These are phyloP conservation scores for Pochonia chlamydosporia DNA, from an alignment of 2,329 filamentous ascomycete genomes.

Conservation along the genomic window DNA sequence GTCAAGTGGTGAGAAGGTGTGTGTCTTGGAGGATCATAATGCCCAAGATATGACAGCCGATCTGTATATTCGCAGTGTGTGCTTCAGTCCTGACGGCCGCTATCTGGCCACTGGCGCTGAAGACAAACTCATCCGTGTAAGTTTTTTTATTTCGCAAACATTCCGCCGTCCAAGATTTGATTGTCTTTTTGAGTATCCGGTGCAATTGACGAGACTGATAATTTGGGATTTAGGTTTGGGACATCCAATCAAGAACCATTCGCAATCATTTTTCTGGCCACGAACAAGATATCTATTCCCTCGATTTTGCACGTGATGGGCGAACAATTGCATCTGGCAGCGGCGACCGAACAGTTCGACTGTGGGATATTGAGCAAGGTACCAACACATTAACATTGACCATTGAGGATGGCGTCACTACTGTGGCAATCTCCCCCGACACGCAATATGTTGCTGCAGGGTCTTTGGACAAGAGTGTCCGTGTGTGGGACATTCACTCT, in stretches of 20 bases:
- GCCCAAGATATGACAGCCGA: slow-evolving; percentile 78
- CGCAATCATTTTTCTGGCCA: slow-evolving; percentile 93
- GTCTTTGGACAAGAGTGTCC: slow-evolving; percentile 93
- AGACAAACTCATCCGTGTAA: slow-evolving; percentile 91
- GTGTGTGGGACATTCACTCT: slow-evolving; percentile 88
- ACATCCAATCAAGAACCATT: slow-evolving; percentile 77
- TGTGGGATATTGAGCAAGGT: slow-evolving; percentile 91
- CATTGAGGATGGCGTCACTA: slow-evolving; percentile 96
- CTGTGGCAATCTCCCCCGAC: slow-evolving; percentile 93
- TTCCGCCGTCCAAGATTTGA: background rate
- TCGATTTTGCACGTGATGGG: slow-evolving; percentile 91
- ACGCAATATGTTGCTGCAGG: slow-evolving; percentile 91
- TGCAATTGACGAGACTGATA: background rate
- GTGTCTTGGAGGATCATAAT: slow-evolving; percentile 81
- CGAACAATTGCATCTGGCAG: slow-evolving; percentile 93
- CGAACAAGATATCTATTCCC: slow-evolving; percentile 96
- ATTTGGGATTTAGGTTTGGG: slow-evolving; percentile 69
- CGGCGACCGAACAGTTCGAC: slow-evolving; percentile 86
- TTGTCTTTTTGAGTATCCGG: background rate
- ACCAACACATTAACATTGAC: slow-evolving; percentile 77
- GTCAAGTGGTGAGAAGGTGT: slow-evolving; percentile 77
- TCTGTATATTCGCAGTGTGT: slow-evolving; percentile 94
- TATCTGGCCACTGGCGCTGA: slow-evolving; percentile 94
- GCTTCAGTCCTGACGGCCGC: slow-evolving; percentile 94
- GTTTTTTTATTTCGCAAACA: slow-evolving; percentile 23